Percentiles rank a stretch among this genome's conserved stretches.
Conservation (phyloP, 306 rosid species). For the Senna siamea region DNA sequence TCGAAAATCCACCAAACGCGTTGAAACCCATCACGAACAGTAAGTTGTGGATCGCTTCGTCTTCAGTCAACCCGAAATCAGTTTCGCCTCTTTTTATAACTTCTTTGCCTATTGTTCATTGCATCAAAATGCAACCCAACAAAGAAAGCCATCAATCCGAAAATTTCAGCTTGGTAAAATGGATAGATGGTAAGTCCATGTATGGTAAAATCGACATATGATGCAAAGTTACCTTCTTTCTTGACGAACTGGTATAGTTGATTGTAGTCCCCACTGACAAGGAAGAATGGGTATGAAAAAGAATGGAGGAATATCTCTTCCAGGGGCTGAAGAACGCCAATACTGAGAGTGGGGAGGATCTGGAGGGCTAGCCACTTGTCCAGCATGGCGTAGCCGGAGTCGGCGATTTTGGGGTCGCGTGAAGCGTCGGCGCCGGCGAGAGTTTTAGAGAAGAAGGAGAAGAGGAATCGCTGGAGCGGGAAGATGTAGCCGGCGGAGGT, state of each 20-base stretch:
- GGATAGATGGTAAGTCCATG: too few species aligned
- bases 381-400: conserved; percentile 61
- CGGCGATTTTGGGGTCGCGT: conserved; percentile 54
- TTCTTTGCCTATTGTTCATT: conserved; percentile 71
- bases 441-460: conserved; percentile 63
- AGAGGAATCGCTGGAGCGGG: conserved; percentile 63
- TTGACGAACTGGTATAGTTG: conserved; percentile 57
- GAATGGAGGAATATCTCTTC: conserved; percentile 92
- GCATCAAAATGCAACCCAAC: too few species aligned
- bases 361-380: conserved; percentile 85
- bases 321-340: conserved; percentile 74
- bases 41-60: conserved; percentile 76
- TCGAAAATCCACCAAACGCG: conserved; percentile 82
- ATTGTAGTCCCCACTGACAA: conserved; percentile 70
- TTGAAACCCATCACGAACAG: conserved; percentile 86
- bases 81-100: conserved; percentile 53
- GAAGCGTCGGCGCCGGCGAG: conserved; percentile 72
- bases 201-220: too few species aligned
- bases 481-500: conserved; percentile 41
- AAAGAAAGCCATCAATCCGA: too few species aligned
- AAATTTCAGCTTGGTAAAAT: too few species aligned
- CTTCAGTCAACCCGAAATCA: conserved; percentile 70
- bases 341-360: conserved; percentile 66
- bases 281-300: conserved; percentile 69
- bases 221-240: conserved; percentile 54